These are phyloP conservation scores for Jaenimonas drosophilae DNA, from an alignment of 208 protist genomes.

Conservation along the genomic window DNA sequence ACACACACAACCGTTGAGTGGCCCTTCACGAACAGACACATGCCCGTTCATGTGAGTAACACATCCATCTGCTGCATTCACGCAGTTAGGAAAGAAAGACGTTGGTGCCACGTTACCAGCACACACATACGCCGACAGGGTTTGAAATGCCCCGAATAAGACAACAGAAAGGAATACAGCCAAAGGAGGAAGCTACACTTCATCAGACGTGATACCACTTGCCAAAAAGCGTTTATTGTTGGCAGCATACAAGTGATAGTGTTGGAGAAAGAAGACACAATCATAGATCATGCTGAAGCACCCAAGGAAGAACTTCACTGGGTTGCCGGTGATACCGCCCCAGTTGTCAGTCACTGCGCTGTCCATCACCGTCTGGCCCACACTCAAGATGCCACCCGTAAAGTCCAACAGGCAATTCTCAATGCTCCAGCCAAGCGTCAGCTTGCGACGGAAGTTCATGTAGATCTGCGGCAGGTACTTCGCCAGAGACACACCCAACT, in stretches of 20 bases:
- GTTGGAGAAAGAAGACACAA: conserved; percentile 55
- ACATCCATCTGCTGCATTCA: no score
- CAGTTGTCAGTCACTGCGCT: conserved; percentile 22
- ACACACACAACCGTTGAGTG: no score
- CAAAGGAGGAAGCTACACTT: no score
- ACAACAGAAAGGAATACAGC: no score
- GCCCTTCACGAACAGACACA: no score
- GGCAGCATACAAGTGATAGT: conserved; percentile 65
- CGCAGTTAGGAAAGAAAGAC: no score
- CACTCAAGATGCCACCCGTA: conserved; percentile 28
- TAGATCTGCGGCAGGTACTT: conserved; percentile 71
- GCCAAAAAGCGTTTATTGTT: no score
- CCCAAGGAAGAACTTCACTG: conserved; percentile 52
- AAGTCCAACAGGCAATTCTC: conserved; percentile 60
- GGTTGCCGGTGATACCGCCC: conserved; percentile 36
- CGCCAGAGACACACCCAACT: conserved; percentile 36
- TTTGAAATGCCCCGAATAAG: no score
- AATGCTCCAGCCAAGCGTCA: conserved; percentile 56
- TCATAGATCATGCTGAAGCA: conserved; percentile 49
- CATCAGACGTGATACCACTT: no score
- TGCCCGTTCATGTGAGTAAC: no score
- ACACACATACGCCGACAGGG: no score
- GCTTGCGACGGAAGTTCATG: conserved; percentile 41
- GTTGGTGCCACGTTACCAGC: no score
- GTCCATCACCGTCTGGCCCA: conserved; percentile 42